These are phyloP conservation scores for Ananas comosus DNA, from an alignment of 176 grass and related monocot genomes.

Conservation along the genomic window DNA sequence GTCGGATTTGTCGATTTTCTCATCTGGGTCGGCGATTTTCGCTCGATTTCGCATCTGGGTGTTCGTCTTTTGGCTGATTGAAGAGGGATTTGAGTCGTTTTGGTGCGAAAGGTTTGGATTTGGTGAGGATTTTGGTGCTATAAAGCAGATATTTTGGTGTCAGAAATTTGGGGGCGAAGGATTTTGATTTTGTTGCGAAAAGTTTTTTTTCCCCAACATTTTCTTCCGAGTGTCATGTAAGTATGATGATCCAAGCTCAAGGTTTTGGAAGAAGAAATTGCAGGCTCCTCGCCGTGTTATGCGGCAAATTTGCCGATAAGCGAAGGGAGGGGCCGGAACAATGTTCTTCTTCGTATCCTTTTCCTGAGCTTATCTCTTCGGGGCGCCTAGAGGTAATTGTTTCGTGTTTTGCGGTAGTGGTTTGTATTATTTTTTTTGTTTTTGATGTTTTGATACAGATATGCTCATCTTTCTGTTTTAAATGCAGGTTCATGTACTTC, in stretches of 20 bases:
- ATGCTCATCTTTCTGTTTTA: background rate
- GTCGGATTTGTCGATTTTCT: constrained; percentile 21
- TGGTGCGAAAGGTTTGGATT: background rate
- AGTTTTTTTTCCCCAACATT: constrained; percentile 23
- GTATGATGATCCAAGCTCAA: constrained; percentile 75
- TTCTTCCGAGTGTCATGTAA: background rate
- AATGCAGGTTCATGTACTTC: constrained; percentile 72
- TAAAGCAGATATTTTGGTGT: too few species aligned
- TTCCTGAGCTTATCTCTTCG: constrained; percentile 61
- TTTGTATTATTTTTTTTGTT: constrained; percentile 3
- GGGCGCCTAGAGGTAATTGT: constrained; percentile 68
- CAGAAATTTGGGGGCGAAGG: background rate
- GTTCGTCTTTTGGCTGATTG: background rate
- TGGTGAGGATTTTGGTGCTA: too few species aligned
- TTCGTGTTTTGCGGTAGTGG: constrained; percentile 1
- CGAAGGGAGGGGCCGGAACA: constrained; percentile 35
- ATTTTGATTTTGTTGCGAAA: background rate
- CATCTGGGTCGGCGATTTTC: background rate
- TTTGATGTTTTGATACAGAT: background rate
- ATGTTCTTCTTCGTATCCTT: constrained; percentile 41
- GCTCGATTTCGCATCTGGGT: background rate
- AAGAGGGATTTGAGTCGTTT: background rate
- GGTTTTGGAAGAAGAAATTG: constrained; percentile 57
- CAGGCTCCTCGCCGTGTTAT: constrained; percentile 79
- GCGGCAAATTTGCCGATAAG: constrained; percentile 52